phyloP scores from a whole-genome alignment of 352 stramenopile genomes.

The Pythium utonaiense region DNA sequence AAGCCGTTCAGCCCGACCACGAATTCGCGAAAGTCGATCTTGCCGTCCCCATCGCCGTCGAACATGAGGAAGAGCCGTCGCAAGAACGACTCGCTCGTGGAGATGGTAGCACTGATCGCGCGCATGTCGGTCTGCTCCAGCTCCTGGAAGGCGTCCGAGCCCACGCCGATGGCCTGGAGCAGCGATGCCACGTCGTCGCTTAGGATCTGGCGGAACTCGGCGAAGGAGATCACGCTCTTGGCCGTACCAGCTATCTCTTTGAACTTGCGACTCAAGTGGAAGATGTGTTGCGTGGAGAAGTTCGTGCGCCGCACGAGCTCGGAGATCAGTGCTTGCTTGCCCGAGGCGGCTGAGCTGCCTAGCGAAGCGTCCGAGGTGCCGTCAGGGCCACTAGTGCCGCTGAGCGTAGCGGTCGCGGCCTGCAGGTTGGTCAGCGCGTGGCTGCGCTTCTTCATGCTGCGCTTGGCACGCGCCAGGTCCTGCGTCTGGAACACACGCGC shows the following conservation, averaged over 20 bases:
- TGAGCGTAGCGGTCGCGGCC: not conserved
- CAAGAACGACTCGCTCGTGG: slow-evolving; percentile 41
- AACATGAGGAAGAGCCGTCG: slow-evolving; percentile 39
- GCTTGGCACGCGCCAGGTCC: slow-evolving; percentile 28
- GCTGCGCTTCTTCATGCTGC: slow-evolving; percentile 27
- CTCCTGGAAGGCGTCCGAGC: slow-evolving; percentile 2
- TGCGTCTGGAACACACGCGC: slow-evolving; percentile 28
- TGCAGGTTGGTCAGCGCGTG: slow-evolving; percentile 35
- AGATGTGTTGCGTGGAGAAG: slow-evolving; percentile 44
- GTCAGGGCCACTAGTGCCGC: not conserved
- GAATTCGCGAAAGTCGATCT: slow-evolving; percentile 52
- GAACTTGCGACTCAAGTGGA: slow-evolving; percentile 51
- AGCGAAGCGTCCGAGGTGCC: no score
- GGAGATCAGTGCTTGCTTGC: slow-evolving; percentile 46
- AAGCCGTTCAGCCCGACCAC: slow-evolving; percentile 44
- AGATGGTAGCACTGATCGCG: slow-evolving; percentile 40
- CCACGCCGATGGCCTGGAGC: slow-evolving; percentile 23
- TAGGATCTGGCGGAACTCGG: slow-evolving; percentile 41
- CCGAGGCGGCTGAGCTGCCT: not conserved
- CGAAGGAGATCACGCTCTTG: slow-evolving; percentile 38
- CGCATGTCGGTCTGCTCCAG: slow-evolving; percentile 21
- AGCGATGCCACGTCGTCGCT: slow-evolving; percentile 30
- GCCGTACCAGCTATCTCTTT: slow-evolving; percentile 34
- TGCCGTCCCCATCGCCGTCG: slow-evolving; percentile 38
- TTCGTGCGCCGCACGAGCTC: slow-evolving; percentile 37